Base-by-base conservation (phyloP, 148 eudicot genomes). In the Cornus kousa region DNA sequence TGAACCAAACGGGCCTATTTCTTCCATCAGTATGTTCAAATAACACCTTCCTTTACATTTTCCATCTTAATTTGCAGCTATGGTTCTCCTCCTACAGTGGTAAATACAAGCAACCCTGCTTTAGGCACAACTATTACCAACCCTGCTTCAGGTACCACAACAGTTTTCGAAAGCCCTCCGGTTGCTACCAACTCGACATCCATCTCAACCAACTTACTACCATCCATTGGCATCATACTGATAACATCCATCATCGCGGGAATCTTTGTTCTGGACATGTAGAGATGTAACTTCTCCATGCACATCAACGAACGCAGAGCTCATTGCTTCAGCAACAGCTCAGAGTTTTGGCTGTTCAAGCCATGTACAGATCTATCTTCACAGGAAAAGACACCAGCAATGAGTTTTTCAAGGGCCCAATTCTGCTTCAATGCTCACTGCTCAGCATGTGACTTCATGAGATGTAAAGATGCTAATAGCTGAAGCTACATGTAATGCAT, bases 131-230 rank as follows among this genome's bases (percentile, higher is more conserved):
- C 89, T 50, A 33, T 86, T 37, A 83, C 83, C 81, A 75, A 80
- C 77, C 91, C 97, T 40, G 80, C 83, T 70, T 73, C 88, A 17
- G 62, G 67, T 7, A 68, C 81, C 48, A 70, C 89, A 22, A 60
- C 90, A 68, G 79, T 81, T 74, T 86, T 71, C 20, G 87, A 85
- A 43, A 84, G 87, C 77, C 92, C 96, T 69, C 87, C 90, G 0
- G 67, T 70, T 35, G 77, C 79, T 46, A 81, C 72, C 83, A 59
- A 87, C 33, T 68, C 87, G 10, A 75, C 87, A 24, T 85, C 92
- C 80, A 85, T 70, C 72, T 90, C 98, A 46, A 82, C 82, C 50
- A 71, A 68, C 62, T 68, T 76, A 75, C 89, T 78, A 74, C 91
- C 83, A 19, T 72, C 83, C 81, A 64, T 84, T 20, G 35, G 80